Evolutionary conservation across 2,329 filamentous ascomycete species (phyloP).

Genomic region (Sarocladium brachiariae): DNA sequence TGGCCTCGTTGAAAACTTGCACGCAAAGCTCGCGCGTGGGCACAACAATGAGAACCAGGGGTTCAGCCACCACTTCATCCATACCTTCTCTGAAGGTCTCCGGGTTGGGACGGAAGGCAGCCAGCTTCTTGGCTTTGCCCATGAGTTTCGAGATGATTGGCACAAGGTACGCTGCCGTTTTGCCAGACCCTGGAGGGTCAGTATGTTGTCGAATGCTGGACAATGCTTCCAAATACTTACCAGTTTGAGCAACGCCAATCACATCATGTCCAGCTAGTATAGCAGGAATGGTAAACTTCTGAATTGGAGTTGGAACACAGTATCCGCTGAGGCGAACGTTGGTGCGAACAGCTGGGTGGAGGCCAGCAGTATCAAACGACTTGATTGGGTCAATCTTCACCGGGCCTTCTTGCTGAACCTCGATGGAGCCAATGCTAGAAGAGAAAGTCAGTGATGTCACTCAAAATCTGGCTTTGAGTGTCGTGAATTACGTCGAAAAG

Average conservation of each 20-base stretch:
- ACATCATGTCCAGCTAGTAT: slow-evolving; percentile 72
- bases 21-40: slow-evolving; percentile 87
- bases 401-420: slow-evolving; percentile 51
- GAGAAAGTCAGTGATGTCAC: background rate
- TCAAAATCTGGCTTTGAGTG: slow-evolving; percentile 15
- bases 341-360: slow-evolving; percentile 76
- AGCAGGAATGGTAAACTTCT: slow-evolving; percentile 76
- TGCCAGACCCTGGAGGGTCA: slow-evolving; percentile 70
- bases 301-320: slow-evolving; percentile 71
- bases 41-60: slow-evolving; percentile 75
- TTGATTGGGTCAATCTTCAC: slow-evolving; percentile 43
- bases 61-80: slow-evolving; percentile 64
- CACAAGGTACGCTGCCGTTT: slow-evolving; percentile 88
- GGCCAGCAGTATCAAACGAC: slow-evolving; percentile 65
- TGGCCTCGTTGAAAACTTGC: slow-evolving; percentile 91
- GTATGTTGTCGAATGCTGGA: background rate
- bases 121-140: slow-evolving; percentile 89
- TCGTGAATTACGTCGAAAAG: slow-evolving; percentile 46
- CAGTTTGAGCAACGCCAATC: slow-evolving; percentile 87
- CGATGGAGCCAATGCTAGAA: slow-evolving; percentile 46
- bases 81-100: slow-evolving; percentile 43
- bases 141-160: slow-evolving; percentile 86
- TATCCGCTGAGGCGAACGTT: slow-evolving; percentile 74
- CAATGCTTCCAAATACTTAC: slow-evolving; percentile 43
- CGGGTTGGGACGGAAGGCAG: slow-evolving; percentile 66